A percentile compares a stretch with the other conserved stretches of the same genome.
These are phyloP conservation scores for Puccinia novopanici DNA, from an alignment of 1,284 basidiomycete species.

Conservation along the genomic window DNA sequence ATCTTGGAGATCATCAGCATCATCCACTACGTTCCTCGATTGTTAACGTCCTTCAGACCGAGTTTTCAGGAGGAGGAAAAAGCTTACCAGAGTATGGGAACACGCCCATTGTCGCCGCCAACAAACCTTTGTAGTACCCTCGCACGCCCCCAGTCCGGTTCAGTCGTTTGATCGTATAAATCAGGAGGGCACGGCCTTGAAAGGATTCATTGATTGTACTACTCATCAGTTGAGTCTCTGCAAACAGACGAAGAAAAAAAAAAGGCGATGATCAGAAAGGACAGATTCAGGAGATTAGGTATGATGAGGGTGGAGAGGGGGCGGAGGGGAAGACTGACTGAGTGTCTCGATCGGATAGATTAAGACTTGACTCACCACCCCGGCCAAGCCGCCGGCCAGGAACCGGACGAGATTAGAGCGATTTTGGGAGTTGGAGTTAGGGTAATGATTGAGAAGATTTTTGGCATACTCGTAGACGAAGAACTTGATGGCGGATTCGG, in stretches of 20 bases:
- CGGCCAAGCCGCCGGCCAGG: slow-evolving; percentile 90
- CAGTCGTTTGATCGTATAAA: slow-evolving; percentile 70
- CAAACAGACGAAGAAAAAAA: background rate
- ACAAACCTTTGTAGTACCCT: slow-evolving; percentile 87
- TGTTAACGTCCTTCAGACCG: too few species aligned
- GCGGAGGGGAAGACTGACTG: slow-evolving; percentile 63
- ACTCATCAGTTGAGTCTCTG: slow-evolving; percentile 68
- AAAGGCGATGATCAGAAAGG: too few species aligned
- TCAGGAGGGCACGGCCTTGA: slow-evolving; percentile 67
- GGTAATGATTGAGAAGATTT: slow-evolving; percentile 64
- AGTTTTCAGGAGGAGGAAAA: background rate
- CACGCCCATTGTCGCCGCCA: slow-evolving; percentile 63
- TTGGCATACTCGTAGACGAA: slow-evolving; percentile 86
- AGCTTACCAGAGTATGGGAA: slow-evolving; percentile 60
- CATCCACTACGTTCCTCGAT: too few species aligned
- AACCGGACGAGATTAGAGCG: slow-evolving; percentile 91
- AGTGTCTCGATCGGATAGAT: slow-evolving; percentile 87
- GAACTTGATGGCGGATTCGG: slow-evolving; percentile 98
- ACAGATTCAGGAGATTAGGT: too few species aligned
- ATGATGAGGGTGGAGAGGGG: too few species aligned
- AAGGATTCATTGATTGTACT: slow-evolving; percentile 67
- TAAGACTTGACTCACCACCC: slow-evolving; percentile 90
- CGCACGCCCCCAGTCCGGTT: slow-evolving; percentile 75
- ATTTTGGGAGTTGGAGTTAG: slow-evolving; percentile 68
- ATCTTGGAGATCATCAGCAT: too few species aligned